These are phyloP conservation scores for Penicillium sp. DNA, from an alignment of 2,329 filamentous ascomycete genomes.

Conservation along the genomic window DNA sequence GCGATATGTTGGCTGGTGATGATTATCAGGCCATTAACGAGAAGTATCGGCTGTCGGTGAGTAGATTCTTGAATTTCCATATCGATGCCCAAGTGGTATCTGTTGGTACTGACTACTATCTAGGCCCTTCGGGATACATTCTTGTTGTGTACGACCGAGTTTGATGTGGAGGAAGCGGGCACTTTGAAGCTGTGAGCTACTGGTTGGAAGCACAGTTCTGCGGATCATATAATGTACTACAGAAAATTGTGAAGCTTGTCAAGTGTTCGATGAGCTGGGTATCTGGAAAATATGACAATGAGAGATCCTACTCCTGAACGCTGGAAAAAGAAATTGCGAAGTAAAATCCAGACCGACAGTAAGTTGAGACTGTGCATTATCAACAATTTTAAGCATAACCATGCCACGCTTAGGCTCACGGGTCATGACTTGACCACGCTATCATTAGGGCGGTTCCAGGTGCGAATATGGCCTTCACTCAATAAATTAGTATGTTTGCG, in stretches of 20 bases:
- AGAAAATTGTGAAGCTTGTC: not conserved
- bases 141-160: conserved; percentile 55
- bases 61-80: conserved; percentile 6
- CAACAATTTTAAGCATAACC: not conserved
- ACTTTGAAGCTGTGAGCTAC: conserved; percentile 26
- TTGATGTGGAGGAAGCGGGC: conserved; percentile 38
- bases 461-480: conserved; percentile 67
- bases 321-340: not conserved
- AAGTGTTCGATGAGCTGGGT: conserved; percentile 9
- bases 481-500: conserved; percentile 13
- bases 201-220: not conserved
- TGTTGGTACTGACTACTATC: conserved; percentile 4
- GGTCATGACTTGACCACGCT: conserved; percentile 30
- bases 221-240: too few relatives aligned
- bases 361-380: not conserved
- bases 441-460: conserved; percentile 66
- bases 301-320: not conserved
- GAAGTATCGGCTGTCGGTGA: conserved; percentile 48
- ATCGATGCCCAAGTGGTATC: too few relatives aligned
- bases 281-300: conserved; percentile 9
- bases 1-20: conserved; percentile 58
- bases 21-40: conserved; percentile 62
- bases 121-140: conserved; percentile 53
- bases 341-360: not conserved
- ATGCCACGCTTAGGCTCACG: not conserved